Percentiles rank a stretch among this genome's conserved stretches.
phyloP scores from a whole-genome alignment of 371 early-diverging fungal genomes.

The Apophysomyces trapeziformis region DNA sequence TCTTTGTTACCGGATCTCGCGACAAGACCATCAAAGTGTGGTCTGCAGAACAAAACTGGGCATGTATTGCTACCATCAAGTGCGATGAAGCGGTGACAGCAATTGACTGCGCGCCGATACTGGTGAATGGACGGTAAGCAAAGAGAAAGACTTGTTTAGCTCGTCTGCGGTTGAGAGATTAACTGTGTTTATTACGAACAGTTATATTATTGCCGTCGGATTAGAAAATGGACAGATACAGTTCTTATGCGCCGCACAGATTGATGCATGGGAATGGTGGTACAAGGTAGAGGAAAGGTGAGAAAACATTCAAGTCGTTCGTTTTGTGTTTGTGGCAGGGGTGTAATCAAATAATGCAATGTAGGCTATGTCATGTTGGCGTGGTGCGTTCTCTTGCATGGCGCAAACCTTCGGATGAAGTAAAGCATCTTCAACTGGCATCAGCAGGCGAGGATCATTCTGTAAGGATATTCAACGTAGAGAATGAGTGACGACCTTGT shows the following conservation, averaged over 20 bases:
- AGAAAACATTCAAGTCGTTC: background rate
- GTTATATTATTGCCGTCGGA: slow-evolving; percentile 81
- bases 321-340: background rate
- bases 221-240: slow-evolving; percentile 80
- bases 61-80: slow-evolving; percentile 63
- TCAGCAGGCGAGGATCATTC: slow-evolving; percentile 78
- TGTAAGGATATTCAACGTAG: slow-evolving; percentile 68
- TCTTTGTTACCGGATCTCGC: slow-evolving; percentile 92
- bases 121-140: slow-evolving; percentile 43
- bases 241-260: slow-evolving; percentile 43
- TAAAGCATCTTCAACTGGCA: slow-evolving; percentile 58
- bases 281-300: slow-evolving; percentile 55
- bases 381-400: slow-evolving; percentile 70
- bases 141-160: background rate
- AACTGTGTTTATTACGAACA: slow-evolving; percentile 24
- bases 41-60: slow-evolving; percentile 41
- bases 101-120: slow-evolving; percentile 72
- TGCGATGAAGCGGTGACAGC: slow-evolving; percentile 80
- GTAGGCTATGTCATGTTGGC: slow-evolving; percentile 63
- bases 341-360: background rate
- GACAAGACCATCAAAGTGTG: slow-evolving; percentile 91
- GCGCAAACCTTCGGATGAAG: slow-evolving; percentile 39
- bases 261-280: slow-evolving; percentile 47
- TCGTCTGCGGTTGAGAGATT: slow-evolving; percentile 4
- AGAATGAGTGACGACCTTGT: slow-evolving; percentile 22